Evolutionary conservation across 2,329 filamentous ascomycete genomes (phyloP).

Genomic region (Arthrobotrys pseudoclavata): DNA sequence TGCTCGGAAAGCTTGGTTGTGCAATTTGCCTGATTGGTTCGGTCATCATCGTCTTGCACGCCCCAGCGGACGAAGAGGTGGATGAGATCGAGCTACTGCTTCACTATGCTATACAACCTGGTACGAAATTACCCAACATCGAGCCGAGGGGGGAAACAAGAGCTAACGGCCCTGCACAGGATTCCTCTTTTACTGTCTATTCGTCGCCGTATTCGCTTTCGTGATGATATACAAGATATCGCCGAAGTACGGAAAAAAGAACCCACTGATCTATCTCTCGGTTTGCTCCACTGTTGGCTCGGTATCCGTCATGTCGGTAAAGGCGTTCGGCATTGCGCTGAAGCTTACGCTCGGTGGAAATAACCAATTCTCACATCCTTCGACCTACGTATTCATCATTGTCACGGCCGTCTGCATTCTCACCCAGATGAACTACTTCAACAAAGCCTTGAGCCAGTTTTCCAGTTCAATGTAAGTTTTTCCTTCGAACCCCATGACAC

Average conservation of each 20-base stretch:
- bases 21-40: constrained; percentile 96
- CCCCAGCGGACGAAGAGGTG: constrained; percentile 92
- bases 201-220: constrained; percentile 84
- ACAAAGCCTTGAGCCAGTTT: constrained; percentile 97
- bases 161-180: constrained; percentile 70
- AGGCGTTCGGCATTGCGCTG: constrained; percentile 96
- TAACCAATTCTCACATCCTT: constrained; percentile 95
- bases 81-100: constrained; percentile 92
- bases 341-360: constrained; percentile 93
- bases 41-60: constrained; percentile 97
- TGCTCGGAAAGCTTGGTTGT: constrained; percentile 91
- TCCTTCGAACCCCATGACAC: constrained; percentile 4
- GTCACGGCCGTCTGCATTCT: constrained; percentile 92
- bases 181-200: constrained; percentile 86
- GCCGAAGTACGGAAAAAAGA: constrained; percentile 90
- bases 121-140: constrained; percentile 70
- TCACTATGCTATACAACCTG: constrained; percentile 88
- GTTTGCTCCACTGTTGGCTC: constrained; percentile 98
- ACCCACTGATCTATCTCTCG: constrained; percentile 94
- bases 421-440: constrained; percentile 99
- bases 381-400: constrained; percentile 97
- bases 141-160: constrained; percentile 62
- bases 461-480: constrained; percentile 90
- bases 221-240: constrained; percentile 98
- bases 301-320: constrained; percentile 98